Base-by-base conservation (phyloP, 2,329 filamentous ascomycete genomes). In the Scytalidium sp. region DNA sequence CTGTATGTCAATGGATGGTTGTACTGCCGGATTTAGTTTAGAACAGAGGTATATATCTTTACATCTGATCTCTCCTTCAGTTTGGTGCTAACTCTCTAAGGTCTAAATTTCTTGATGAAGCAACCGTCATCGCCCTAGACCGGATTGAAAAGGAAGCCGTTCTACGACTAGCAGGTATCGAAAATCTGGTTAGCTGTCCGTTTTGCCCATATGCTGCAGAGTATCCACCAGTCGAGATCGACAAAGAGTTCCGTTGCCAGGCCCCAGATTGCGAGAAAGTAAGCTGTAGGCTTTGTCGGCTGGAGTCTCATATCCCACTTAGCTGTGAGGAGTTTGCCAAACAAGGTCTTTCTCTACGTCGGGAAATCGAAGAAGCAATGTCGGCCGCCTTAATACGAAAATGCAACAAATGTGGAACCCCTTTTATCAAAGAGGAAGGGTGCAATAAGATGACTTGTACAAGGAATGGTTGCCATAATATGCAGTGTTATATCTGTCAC, bases 391-490 rank as follows among this genome's bases (percentile, higher is more conserved):
- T 95, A 57, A 87, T 95, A 47, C 80, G 90, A 19, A 82, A 74
- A 22, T 96, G 90, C 73, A 90, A 89, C 58, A 76, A 77, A 56
- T 84, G 80, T 72, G 61, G 61, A 66, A 62, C 56, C 2, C 82
- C 84, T 0, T 94, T 93, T 59, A 79, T 95, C 64, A 96, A 95
- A 63, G 79, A 85, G 29, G 65, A 72, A 25, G 90, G 90, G 2
- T 96, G 90, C 71, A 95, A 95, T 70, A 92, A 92, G 68, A 89
- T 96, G 80, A 76, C 67, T 0, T 96, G 90, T 65, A 73, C 79
- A 0, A 76, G 77, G n/a, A 45, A 61, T 39, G 68, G 69, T 1
- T 84, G 81, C 51, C 4, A 49, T 2, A 78, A 81, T 41, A 60
- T 77, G 0, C 80, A 83, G 55, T 87, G 84, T 62, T 90, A 91